Evolutionary conservation across 2,329 filamentous ascomycete genomes (phyloP), one percentile per base, ranked within the genome.

Genomic region (Lasiodiplodia citricola): DNA sequence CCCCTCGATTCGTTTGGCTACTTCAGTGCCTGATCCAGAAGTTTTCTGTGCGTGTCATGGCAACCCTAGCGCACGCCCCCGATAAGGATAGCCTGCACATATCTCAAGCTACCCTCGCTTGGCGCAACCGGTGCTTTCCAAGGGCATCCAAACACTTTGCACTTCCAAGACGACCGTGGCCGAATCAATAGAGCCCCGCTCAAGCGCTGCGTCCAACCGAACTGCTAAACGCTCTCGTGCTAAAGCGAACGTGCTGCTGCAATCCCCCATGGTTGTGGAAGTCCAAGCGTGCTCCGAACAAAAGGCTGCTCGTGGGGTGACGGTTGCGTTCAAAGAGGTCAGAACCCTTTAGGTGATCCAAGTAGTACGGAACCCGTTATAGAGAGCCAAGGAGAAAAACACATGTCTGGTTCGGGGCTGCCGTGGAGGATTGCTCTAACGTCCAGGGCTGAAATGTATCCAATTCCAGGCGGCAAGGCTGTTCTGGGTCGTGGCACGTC

Each of bases 231-330:
- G 7, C 6, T 35, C 31, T 35, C 8, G 31, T 35, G 31, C 31
- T 35, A 28, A 57, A 41, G 31, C 55, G 35, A 38, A n/a, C 23
- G 55, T 57, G 31, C 55, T 38, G 55, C 55, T 57, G 55, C 55
- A 57, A n/a, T 14, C 35, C 13, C 55, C 7, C 8, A 8, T 11
- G 44, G 10, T 44, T 18, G 41, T 18, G 16, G 54, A 31, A 37
- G 23, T 52, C 50, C 13, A 4, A 28, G 31, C 28, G 31, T 35
- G 31, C 31, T 8, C 31, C 31, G 31, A 10, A 35, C 31, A 35
- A 10, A 35, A 35, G 8, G 6, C 31, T 35, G 31, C 31, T 10
- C 31, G 31, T 35, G 31, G 6, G 31, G 31, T 35, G 31, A 10
- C 31, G 2, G 8, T 35, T 35, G 31, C 31, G 31, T 35, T 35